Conservation (phyloP, 306 rosid species). For the Vigna angularis region DNA sequence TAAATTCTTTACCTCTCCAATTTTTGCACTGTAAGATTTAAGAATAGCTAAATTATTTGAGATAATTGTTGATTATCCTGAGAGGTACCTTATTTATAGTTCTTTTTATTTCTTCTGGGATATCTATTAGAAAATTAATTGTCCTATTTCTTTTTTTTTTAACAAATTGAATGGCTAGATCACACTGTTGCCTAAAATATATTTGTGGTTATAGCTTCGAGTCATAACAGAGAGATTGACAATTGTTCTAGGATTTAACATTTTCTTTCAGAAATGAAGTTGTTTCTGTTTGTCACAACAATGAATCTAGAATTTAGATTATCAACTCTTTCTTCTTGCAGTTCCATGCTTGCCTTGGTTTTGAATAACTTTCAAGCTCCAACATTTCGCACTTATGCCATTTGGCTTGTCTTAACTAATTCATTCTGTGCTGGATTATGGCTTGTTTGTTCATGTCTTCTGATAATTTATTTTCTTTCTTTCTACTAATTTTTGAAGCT, state of each 20-base stretch:
- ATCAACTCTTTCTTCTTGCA: conserved; percentile 13
- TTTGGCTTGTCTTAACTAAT: conserved; percentile 4
- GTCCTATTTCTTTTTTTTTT: conserved; percentile 10
- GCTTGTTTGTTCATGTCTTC: conserved; percentile 41
- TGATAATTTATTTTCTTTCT: conserved; percentile 34
- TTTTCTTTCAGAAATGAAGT: conserved; percentile 1
- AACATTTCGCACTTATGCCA: conserved; percentile 8
- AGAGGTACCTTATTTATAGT: conserved; percentile 63
- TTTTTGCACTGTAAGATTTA: conserved; percentile 91
- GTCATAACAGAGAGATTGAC: conserved; percentile 7
- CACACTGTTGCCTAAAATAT: conserved; percentile 24
- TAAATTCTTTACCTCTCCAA: conserved; percentile 18
- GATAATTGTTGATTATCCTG: conserved; percentile 97
- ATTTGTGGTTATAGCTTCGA: conserved; percentile 32
- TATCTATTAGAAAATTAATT: conserved; percentile 28
- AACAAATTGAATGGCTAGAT: conserved; percentile 20
- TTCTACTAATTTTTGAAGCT: conserved; percentile 59
- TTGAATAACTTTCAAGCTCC: conserved; percentile 26
- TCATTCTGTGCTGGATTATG: conserved; percentile 18
- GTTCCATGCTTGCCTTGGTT: conserved; percentile 29
- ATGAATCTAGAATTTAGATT: conserved; percentile 17
- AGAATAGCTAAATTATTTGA: conserved; percentile 93
- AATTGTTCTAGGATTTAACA: conserved; percentile 24
- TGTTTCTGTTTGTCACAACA: conserved; percentile 26
- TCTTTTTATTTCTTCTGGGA: conserved; percentile 16